Evolutionary conservation across 768 basidiomycete genomes (phyloP).

Genomic region (Psilocybe azurescens): DNA sequence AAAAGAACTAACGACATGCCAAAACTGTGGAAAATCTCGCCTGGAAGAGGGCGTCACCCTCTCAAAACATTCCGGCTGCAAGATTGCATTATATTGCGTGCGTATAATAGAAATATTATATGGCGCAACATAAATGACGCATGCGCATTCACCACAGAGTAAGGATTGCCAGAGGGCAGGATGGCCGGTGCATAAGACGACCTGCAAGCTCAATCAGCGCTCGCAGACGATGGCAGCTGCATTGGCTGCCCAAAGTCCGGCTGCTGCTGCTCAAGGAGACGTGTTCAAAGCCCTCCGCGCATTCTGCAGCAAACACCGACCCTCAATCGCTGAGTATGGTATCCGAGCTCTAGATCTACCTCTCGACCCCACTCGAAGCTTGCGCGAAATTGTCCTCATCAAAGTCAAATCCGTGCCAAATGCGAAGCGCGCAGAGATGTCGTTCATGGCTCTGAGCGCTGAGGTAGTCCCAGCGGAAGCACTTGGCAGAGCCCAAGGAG

Average conservation of each 20-base stretch:
- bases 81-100: slow-evolving; percentile 5
- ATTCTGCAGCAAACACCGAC: slow-evolving; percentile 5
- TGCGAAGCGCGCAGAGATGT: not conserved
- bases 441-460: not conserved
- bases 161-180: slow-evolving; percentile 6
- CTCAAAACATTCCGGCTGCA: slow-evolving; percentile 4
- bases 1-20: slow-evolving; percentile 1
- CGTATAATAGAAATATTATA: not conserved
- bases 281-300: slow-evolving; percentile 2
- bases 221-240: not conserved
- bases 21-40: slow-evolving; percentile 5
- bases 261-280: not conserved
- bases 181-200: slow-evolving; percentile 5
- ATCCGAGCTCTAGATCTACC: slow-evolving; percentile 1
- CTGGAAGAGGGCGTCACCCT: not conserved
- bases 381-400: not conserved
- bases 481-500: not conserved
- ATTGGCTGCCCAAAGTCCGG: not conserved
- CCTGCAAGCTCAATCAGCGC: slow-evolving; percentile 1
- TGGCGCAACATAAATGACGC: not conserved
- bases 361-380: not conserved
- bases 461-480: not conserved
- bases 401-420: not conserved
- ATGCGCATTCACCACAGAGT: not conserved
- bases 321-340: not conserved